Conservation (phyloP, 2,329 filamentous ascomycete genomes). For the Neospermospora avenae region DNA sequence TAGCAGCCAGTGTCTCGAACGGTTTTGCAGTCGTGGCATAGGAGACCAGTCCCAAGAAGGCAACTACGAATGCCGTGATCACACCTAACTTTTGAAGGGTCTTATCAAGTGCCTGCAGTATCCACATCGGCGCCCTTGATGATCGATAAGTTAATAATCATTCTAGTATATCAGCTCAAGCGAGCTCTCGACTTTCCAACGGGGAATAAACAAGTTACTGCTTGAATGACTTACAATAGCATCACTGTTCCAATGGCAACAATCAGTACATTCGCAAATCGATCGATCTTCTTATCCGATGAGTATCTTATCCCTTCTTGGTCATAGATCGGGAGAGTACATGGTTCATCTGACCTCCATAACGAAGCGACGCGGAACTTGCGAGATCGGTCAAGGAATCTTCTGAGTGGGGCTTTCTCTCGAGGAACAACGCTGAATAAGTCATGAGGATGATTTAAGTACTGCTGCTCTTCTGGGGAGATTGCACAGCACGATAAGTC, state of each 20-base stretch:
- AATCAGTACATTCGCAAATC: slow-evolving; percentile 28
- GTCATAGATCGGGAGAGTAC: slow-evolving; percentile 16
- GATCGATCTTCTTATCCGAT: slow-evolving; percentile 25
- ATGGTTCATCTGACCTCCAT: slow-evolving; percentile 1
- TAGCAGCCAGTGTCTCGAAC: slow-evolving; percentile 22
- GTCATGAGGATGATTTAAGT: slow-evolving; percentile 19
- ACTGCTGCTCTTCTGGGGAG: slow-evolving; percentile 14
- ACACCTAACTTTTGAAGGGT: slow-evolving; percentile 29
- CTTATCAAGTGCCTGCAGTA: slow-evolving; percentile 25
- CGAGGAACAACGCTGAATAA: slow-evolving; percentile 26
- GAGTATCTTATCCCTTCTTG: slow-evolving; percentile 9
- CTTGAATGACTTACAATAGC: no score
- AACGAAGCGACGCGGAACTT: slow-evolving; percentile 2
- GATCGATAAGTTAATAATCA: no score
- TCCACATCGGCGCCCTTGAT: slow-evolving; percentile 37
- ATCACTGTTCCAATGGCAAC: slow-evolving; percentile 30
- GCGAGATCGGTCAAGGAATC: slow-evolving; percentile 21
- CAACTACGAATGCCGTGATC: slow-evolving; percentile 35
- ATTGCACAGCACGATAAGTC: no score
- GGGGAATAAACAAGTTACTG: no score
- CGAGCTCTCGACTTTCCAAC: no score
- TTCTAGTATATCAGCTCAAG: no score
- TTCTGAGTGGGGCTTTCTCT: slow-evolving; percentile 18
- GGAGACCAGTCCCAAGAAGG: slow-evolving; percentile 19
- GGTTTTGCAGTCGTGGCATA: slow-evolving; percentile 20